These are phyloP conservation scores for Stagonosporopsis cucurbitacearum DNA, from an alignment of 2,329 filamentous ascomycete genomes.

Conservation along the genomic window DNA sequence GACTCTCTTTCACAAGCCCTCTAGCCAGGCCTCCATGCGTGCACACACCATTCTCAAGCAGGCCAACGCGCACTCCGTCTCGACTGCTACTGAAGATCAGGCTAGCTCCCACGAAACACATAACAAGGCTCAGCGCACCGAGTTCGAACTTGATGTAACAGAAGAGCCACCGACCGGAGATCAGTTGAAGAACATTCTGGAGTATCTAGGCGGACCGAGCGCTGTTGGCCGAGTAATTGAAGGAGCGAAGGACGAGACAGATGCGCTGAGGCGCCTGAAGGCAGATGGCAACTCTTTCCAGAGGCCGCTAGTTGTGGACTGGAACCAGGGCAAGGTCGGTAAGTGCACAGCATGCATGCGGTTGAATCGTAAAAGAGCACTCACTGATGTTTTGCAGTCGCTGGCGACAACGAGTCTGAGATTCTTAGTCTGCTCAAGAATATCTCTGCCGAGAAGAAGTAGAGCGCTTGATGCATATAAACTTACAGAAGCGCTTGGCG, in stretches of 20 bases:
- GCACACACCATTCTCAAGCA: constrained; percentile 81
- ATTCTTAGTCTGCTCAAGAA: constrained; percentile 81
- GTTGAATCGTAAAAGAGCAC: not conserved
- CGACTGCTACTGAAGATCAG: constrained; percentile 75
- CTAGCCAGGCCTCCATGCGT: constrained; percentile 72
- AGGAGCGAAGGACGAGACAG: constrained; percentile 74
- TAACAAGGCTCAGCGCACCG: constrained; percentile 64
- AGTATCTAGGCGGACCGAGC: constrained; percentile 71
- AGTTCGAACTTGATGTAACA: constrained; percentile 88
- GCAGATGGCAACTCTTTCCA: constrained; percentile 72
- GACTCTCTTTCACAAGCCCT: constrained; percentile 92
- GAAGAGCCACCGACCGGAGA: constrained; percentile 80
- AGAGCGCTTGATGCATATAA: not conserved
- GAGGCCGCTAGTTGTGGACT: constrained; percentile 83
- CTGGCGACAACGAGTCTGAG: constrained; percentile 83
- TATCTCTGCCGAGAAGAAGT: constrained; percentile 46
- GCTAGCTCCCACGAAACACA: constrained; percentile 70
- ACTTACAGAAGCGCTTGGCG: not conserved
- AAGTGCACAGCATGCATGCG: constrained; percentile 27
- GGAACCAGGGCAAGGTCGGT: constrained; percentile 86
- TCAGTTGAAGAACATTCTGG: constrained; percentile 82
- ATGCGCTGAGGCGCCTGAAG: constrained; percentile 81
- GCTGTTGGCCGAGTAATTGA: constrained; percentile 71
- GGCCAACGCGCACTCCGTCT: constrained; percentile 71
- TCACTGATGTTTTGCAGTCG: constrained; percentile 51